Evolutionary conservation across 2,329 filamentous ascomycete genomes (phyloP).

Genomic region (Camptophora hylomeconis): DNA sequence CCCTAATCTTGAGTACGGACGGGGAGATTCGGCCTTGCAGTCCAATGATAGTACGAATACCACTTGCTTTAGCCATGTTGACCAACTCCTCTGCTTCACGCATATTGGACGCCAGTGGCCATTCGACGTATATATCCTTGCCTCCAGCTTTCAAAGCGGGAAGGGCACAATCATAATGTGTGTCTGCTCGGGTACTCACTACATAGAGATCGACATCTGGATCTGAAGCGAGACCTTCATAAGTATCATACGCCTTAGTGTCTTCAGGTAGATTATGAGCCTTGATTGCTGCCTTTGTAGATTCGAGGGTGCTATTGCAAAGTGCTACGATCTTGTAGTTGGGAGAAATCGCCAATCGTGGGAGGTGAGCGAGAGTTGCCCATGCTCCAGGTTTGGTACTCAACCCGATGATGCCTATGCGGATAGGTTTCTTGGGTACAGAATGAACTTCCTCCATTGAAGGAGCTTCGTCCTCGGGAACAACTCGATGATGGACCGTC

Average conservation of each 20-base stretch:
- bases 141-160: conserved; percentile 38
- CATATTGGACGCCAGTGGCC: conserved; percentile 40
- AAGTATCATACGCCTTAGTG: conserved; percentile 38
- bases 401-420: conserved; percentile 46
- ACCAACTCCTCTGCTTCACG: conserved; percentile 31
- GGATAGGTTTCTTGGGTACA: conserved; percentile 41
- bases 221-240: conserved; percentile 36
- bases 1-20: conserved; percentile 29
- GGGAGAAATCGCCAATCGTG: conserved; percentile 39
- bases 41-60: conserved; percentile 33
- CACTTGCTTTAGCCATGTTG: conserved; percentile 21
- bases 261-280: conserved; percentile 29
- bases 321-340: conserved; percentile 40
- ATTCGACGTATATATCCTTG: conserved; percentile 45
- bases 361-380: conserved; percentile 44
- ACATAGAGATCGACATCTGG: conserved; percentile 42
- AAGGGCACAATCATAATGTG: conserved; percentile 33
- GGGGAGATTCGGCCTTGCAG: conserved; percentile 40
- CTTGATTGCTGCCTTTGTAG: conserved; percentile 32
- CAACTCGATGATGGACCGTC: too few species aligned
- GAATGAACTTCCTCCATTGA: too few species aligned
- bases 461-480: too few species aligned
- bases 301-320: conserved; percentile 36
- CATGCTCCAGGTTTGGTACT: conserved; percentile 41
- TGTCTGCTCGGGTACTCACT: conserved; percentile 40